phyloP scores from a whole-genome alignment of 1,284 basidiomycete genomes.

The Boletus semigastroideus region DNA sequence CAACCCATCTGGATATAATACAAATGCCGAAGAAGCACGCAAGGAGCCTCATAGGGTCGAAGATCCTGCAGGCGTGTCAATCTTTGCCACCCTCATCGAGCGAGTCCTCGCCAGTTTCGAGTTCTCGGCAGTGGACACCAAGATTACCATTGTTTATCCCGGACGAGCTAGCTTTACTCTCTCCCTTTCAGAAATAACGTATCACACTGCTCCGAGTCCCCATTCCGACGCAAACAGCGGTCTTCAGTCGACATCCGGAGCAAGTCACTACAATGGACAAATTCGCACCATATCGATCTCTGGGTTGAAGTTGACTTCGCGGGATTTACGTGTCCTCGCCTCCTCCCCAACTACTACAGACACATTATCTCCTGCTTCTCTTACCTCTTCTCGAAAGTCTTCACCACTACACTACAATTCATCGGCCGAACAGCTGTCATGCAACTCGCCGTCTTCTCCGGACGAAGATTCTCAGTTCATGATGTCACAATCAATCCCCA shows the following conservation, averaged over 20 bases:
- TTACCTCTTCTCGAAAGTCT: slow-evolving; percentile 16
- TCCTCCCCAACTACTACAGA: slow-evolving; percentile 20
- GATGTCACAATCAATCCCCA: slow-evolving; percentile 76
- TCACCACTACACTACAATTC: slow-evolving; percentile 35
- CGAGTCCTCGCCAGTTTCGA: slow-evolving; percentile 80
- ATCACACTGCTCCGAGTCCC: slow-evolving; percentile 39
- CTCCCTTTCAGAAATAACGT: slow-evolving; percentile 56
- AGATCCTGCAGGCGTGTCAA: slow-evolving; percentile 72
- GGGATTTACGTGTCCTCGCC: slow-evolving; percentile 38
- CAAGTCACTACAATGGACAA: slow-evolving; percentile 14
- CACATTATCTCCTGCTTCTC: slow-evolving; percentile 22
- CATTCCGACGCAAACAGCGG: slow-evolving; percentile 10
- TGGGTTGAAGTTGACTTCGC: slow-evolving; percentile 48
- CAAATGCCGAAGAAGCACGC: slow-evolving; percentile 36
- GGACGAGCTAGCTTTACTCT: slow-evolving; percentile 61
- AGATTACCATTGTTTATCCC: slow-evolving; percentile 64
- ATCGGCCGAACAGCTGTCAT: slow-evolving; percentile 34
- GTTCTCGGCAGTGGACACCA: slow-evolving; percentile 70
- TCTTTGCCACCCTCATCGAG: slow-evolving; percentile 85
- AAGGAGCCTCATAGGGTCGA: slow-evolving; percentile 44
- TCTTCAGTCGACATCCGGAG: slow-evolving; percentile 31
- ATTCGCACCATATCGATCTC: slow-evolving; percentile 47
- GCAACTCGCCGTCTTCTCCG: slow-evolving; percentile 44
- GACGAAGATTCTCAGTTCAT: slow-evolving; percentile 64
- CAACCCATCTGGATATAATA: slow-evolving; percentile 47